Evolutionary conservation across 768 basidiomycete species (phyloP).

Genomic region (Russula ochroleuca): DNA sequence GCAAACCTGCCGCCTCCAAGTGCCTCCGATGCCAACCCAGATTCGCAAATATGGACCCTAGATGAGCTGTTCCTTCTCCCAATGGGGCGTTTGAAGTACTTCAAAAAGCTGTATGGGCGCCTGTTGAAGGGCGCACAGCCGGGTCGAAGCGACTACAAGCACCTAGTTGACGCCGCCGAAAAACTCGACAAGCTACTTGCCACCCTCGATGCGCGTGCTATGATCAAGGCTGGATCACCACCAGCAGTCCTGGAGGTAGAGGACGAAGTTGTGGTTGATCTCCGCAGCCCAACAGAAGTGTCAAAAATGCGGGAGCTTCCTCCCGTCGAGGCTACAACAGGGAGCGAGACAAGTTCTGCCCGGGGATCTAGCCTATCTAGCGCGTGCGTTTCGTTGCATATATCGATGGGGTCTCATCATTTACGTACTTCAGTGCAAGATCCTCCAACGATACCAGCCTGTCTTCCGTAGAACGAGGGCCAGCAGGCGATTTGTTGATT

Average conservation of each 20-base stretch:
- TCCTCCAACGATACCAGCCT: conserved; percentile 56
- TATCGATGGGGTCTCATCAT: conserved; percentile 2
- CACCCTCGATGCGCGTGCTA: conserved; percentile 57
- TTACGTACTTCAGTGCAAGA: conserved; percentile 44
- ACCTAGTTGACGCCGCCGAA: conserved; percentile 76
- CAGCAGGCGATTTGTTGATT: conserved; percentile 48
- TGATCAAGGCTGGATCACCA: conserved; percentile 45
- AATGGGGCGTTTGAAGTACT: conserved; percentile 80
- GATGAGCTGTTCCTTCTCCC: conserved; percentile 88
- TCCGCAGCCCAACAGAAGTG: conserved; percentile 32
- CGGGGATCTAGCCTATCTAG: conserved; percentile 49
- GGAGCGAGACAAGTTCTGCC: conserved; percentile 50
- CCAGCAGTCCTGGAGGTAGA: conserved; percentile 37
- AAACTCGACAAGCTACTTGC: conserved; percentile 71
- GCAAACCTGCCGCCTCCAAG: conserved; percentile 54
- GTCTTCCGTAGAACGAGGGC: conserved; percentile 50
- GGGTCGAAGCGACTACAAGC: conserved; percentile 79
- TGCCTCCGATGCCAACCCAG: conserved; percentile 35
- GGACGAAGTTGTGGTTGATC: conserved; percentile 57
- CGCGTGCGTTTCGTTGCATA: conserved; percentile 42
- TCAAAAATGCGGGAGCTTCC: conserved; percentile 20
- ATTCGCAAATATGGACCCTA: conserved; percentile 65
- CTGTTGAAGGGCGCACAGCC: conserved; percentile 82
- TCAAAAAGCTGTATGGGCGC: conserved; percentile 82
- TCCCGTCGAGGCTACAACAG: conserved; percentile 34